phyloP scores from a whole-genome alignment of 208 protist genomes.

The Jaenimonas drosophilae region DNA sequence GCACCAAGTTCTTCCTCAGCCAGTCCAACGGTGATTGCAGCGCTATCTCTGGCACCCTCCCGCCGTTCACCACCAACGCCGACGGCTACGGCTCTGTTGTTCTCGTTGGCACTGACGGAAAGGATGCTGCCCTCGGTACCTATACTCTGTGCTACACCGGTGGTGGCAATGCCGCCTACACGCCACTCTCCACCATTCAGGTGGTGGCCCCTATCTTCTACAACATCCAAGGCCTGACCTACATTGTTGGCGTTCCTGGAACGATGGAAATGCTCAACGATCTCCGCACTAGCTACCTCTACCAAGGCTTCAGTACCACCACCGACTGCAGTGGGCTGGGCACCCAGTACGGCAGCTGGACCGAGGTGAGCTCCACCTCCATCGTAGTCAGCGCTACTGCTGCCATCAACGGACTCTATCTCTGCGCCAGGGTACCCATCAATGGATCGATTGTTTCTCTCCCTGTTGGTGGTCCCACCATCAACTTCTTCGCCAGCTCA shows the following conservation, averaged over 20 bases:
- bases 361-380: slow-evolving; percentile 7
- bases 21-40: slow-evolving; percentile 10
- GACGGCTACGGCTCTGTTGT: slow-evolving; percentile 29
- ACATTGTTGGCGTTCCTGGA: slow-evolving; percentile 33
- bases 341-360: slow-evolving; percentile 33
- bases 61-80: slow-evolving; percentile 33
- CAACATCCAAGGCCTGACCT: slow-evolving; percentile 26
- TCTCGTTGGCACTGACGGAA: slow-evolving; percentile 12
- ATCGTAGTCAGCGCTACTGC: slow-evolving; percentile 27
- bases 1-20: slow-evolving; percentile 31
- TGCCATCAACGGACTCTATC: slow-evolving; percentile 15
- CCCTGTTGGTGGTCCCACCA: slow-evolving; percentile 4
- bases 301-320: slow-evolving; percentile 38
- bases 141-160: slow-evolving; percentile 46
- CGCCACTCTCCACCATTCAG: slow-evolving; percentile 19
- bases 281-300: slow-evolving; percentile 16
- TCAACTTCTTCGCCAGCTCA: slow-evolving; percentile 16
- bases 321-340: slow-evolving; percentile 15
- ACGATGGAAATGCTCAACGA: slow-evolving; percentile 32
- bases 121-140: slow-evolving; percentile 17
- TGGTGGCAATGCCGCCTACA: background rate
- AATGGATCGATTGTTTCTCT: slow-evolving; percentile 34
- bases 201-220: slow-evolving; percentile 32
- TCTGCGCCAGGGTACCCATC: slow-evolving; percentile 35
- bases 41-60: slow-evolving; percentile 7